A percentile compares a stretch with the other conserved stretches of the same genome.
phyloP scores from a whole-genome alignment of 2,329 filamentous ascomycete species.

The Neonectria hederae region DNA sequence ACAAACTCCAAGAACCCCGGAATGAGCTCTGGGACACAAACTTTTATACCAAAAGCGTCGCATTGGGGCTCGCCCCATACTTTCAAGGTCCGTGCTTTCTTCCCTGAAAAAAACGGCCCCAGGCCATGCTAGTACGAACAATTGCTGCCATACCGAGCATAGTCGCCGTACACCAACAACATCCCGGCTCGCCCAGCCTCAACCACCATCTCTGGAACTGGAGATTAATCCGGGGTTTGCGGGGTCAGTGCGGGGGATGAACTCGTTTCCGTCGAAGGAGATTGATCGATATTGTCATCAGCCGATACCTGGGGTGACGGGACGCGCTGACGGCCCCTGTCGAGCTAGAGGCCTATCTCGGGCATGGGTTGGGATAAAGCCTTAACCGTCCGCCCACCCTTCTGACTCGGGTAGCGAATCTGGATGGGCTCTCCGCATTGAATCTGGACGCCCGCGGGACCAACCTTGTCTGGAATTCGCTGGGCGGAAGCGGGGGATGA shows the following conservation, averaged over 20 bases:
- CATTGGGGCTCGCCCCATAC: conserved; percentile 20
- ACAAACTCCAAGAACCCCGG: neutral
- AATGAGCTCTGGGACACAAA: conserved; percentile 17
- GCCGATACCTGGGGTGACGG: too few relatives aligned
- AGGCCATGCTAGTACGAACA: neutral
- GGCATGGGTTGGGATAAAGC: conserved; percentile 32
- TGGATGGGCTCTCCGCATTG: conserved; percentile 25
- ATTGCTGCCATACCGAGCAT: conserved; percentile 1
- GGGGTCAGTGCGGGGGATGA: conserved; percentile 44
- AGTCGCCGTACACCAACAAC: neutral
- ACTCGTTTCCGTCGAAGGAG: conserved; percentile 38
- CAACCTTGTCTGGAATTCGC: conserved; percentile 36
- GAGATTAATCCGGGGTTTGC: conserved; percentile 42
- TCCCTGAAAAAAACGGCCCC: neutral
- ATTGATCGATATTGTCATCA: conserved; percentile 31
- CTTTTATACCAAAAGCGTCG: conserved; percentile 22
- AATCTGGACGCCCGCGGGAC: conserved; percentile 22
- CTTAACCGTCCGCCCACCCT: conserved; percentile 31
- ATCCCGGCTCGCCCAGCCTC: neutral
- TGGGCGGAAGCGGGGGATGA: conserved; percentile 29
- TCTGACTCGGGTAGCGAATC: conserved; percentile 14
- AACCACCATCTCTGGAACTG: conserved; percentile 27
- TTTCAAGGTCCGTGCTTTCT: neutral
- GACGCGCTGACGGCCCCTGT: too few relatives aligned
- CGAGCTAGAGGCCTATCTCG: neutral